Evolutionary conservation across 1,284 basidiomycete species (phyloP).

Genomic region (Uromyces viciae-fabae): DNA sequence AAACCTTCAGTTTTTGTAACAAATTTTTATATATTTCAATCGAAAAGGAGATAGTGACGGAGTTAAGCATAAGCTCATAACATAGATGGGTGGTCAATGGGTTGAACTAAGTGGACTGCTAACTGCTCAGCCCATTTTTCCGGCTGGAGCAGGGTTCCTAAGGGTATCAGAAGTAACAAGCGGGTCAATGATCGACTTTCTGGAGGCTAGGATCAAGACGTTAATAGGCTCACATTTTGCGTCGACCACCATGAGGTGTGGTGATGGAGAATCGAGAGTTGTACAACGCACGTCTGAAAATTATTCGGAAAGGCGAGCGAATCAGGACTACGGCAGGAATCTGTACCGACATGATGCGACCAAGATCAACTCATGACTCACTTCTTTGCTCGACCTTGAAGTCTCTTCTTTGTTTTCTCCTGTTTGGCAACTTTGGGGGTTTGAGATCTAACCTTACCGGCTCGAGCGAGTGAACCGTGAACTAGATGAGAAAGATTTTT

Average conservation of each 20-base stretch:
- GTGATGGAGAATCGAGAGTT: constrained; percentile 31
- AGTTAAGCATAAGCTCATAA: too few species aligned
- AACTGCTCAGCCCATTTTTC: constrained; percentile 42
- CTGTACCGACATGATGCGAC: not conserved
- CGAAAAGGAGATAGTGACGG: too few species aligned
- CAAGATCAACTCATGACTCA: not conserved
- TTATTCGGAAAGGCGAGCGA: not conserved
- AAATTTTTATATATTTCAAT: too few species aligned
- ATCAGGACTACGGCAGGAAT: not conserved
- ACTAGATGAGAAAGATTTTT: constrained; percentile 45
- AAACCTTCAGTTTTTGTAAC: too few species aligned
- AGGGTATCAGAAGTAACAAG: not conserved
- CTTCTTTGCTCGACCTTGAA: constrained; percentile 43
- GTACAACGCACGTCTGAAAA: constrained; percentile 31
- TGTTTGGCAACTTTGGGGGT: constrained; percentile 55
- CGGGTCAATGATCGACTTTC: not conserved
- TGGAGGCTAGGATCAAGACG: not conserved
- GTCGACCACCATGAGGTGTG: constrained; percentile 31
- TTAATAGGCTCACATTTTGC: constrained; percentile 20
- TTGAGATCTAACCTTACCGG: constrained; percentile 57
- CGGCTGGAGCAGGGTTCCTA: constrained; percentile 39
- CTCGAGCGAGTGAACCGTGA: constrained; percentile 56
- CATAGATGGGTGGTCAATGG: too few species aligned
- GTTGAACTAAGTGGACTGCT: too few species aligned
- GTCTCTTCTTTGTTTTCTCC: constrained; percentile 53